Evolutionary conservation across 768 basidiomycete genomes (phyloP), one percentile per base, ranked within the genome.

Genomic region (Lactarius trivialis): DNA sequence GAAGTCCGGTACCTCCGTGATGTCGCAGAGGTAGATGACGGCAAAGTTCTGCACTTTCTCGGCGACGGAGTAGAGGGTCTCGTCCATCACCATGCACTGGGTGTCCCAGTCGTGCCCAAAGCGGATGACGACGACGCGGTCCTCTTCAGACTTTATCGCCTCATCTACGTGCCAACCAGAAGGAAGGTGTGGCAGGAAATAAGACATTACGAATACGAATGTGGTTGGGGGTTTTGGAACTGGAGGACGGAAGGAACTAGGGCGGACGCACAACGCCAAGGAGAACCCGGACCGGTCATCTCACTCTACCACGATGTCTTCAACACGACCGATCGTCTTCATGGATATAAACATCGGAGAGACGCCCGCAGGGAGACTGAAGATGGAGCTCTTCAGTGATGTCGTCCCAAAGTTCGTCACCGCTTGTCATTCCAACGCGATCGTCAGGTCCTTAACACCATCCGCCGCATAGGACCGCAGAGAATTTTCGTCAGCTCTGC

Each of bases 121-220:
- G 4, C 95, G 86, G 52, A 98, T 86, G 57, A 93, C 90, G 28
- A 98, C 96, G 36, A 97, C 83, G 48, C 97, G 83, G 70, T 97
- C 93, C 73, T 99, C 97, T 74, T 99, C 97, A 0, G 93, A 95
- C 68, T 97, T 92, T 74, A 99, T 98, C 8, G 97, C 93, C 72
- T 98, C 95, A 71, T 99, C 97, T 64, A 99, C 97, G 72, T 99
- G 97, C 96, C 96, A 98, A 41, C 94, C 92, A 68, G 90, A 91
- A 0, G 88, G 89, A 4, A 94, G 80, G 69, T 93, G 91, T 0
- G 91, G 89, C 14, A 93, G 83, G 71, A 93, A 92, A 74, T 93
- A 93, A 15, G 91, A 93, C 91, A 94, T 93, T 59, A 48, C 65
- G 45, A 11, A 36, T 36, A 36, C 36, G 36, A 36, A 36, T 36